These are phyloP conservation scores for Pneumocystis carinii DNA, from an alignment of 1,139 yeast genomes.

Conservation along the genomic window DNA sequence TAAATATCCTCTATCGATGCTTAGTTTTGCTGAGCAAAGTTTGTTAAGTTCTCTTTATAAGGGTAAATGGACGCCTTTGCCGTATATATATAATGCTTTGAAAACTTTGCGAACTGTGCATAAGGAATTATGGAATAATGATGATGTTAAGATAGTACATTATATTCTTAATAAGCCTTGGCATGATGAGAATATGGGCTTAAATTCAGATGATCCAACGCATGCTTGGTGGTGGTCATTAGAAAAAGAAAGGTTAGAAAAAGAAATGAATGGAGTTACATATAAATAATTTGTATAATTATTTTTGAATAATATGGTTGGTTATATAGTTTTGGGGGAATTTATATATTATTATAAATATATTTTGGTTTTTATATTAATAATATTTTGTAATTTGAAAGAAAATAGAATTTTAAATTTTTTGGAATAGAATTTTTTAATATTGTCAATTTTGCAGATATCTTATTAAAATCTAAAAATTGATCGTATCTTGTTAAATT, in stretches of 20 bases:
- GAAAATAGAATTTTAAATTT: too few species aligned
- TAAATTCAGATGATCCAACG: slow-evolving; percentile 21
- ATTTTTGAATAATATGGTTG: neutral
- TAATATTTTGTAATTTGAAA: too few species aligned
- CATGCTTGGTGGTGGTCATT: slow-evolving; percentile 28
- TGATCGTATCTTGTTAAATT: too few species aligned
- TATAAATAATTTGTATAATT: neutral
- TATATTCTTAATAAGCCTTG: slow-evolving; percentile 43
- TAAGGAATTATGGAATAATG: slow-evolving; percentile 31
- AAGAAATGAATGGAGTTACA: neutral
- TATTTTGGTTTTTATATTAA: too few species aligned
- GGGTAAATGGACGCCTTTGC: slow-evolving; percentile 35
- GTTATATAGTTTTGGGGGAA: neutral
- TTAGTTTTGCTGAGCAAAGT: slow-evolving; percentile 46
- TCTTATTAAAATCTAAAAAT: too few species aligned
- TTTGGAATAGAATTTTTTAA: too few species aligned
- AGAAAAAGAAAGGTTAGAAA: slow-evolving; percentile 17
- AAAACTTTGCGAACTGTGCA: slow-evolving; percentile 36
- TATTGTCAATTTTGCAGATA: too few species aligned
- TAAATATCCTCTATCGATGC: slow-evolving; percentile 25
- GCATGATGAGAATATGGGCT: slow-evolving; percentile 24
- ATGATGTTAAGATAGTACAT: slow-evolving; percentile 38
- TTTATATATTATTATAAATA: too few species aligned
- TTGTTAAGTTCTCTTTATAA: slow-evolving; percentile 37
- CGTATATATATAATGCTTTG: slow-evolving; percentile 39